phyloP scores from a whole-genome alignment of 148 eudicot genomes.

The Spergularia marina region DNA sequence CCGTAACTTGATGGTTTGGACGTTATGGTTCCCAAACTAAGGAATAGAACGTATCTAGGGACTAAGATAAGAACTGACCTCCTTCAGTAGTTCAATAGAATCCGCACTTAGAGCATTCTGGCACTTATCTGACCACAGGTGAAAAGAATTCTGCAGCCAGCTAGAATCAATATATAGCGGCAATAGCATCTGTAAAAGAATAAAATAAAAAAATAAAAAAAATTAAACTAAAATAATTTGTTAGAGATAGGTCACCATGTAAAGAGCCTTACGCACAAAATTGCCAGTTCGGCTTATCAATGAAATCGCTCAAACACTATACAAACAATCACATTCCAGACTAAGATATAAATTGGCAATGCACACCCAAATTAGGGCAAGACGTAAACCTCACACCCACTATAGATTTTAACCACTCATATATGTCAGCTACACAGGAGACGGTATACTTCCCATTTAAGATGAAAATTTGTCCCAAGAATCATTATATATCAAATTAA shows the following conservation, averaged over 20 bases:
- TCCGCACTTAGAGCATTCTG: conserved; percentile 76
- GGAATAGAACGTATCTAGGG: background rate
- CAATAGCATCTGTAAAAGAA: conserved; percentile 59
- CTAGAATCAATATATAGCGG: conserved; percentile 47
- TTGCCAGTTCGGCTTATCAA: background rate
- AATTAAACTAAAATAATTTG: background rate
- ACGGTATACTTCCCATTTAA: background rate
- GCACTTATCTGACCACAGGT: conserved; percentile 68
- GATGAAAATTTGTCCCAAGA: background rate
- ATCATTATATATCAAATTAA: background rate
- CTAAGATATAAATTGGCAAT: conserved; percentile 6
- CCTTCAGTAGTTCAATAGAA: conserved; percentile 71
- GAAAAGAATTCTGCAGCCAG: conserved; percentile 70
- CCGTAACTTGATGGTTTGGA: background rate
- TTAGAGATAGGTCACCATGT: background rate
- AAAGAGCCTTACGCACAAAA: background rate
- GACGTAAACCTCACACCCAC: background rate
- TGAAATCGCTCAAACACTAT: conserved; percentile 13
- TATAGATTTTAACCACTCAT: background rate
- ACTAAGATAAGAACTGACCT: conserved; percentile 42
- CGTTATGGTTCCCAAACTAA: background rate
- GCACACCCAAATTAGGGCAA: background rate
- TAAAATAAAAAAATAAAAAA: background rate
- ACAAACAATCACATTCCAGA: conserved; percentile 6
- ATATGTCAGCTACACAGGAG: background rate